A percentile compares a stretch with the other conserved stretches of the same genome.
Conservation (phyloP, 208 protist species). For the Novymonas esmeraldas region DNA sequence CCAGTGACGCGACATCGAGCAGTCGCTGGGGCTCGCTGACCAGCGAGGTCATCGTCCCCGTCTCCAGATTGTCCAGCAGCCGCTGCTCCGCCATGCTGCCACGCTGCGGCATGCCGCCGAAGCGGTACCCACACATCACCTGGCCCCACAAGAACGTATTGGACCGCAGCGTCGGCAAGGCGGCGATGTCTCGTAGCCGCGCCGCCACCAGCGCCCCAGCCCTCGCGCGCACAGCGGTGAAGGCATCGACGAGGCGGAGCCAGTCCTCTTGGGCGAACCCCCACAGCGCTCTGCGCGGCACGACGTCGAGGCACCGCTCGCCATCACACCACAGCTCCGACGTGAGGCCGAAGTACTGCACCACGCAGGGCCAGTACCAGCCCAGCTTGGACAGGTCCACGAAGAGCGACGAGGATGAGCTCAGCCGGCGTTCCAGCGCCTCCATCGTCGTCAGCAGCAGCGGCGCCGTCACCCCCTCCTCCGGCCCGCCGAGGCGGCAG, state of each 20-base stretch:
- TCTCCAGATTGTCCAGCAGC: constrained; percentile 44
- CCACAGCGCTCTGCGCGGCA: too few relatives aligned
- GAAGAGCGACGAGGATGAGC: constrained; percentile 35
- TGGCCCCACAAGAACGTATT: constrained; percentile 75
- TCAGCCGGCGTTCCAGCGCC: constrained; percentile 11
- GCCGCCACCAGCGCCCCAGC: constrained; percentile 18
- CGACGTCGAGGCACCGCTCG: background rate
- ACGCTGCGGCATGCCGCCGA: constrained; percentile 26
- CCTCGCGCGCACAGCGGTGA: constrained; percentile 8
- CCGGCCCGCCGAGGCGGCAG: constrained; percentile 29
- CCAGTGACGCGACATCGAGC: constrained; percentile 42
- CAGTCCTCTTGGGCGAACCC: constrained; percentile 11
- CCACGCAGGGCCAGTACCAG: constrained; percentile 29
- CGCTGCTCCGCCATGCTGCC: constrained; percentile 19
- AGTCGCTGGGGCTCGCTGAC: constrained; percentile 45
- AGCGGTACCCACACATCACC: constrained; percentile 38
- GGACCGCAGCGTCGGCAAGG: constrained; percentile 25
- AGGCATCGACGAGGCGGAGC: constrained; percentile 8
- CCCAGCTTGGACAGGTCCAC: constrained; percentile 37
- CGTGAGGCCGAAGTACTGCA: constrained; percentile 13
- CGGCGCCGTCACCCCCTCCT: constrained; percentile 13
- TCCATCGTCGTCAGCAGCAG: constrained; percentile 21
- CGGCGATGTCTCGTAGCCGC: constrained; percentile 48
- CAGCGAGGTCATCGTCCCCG: constrained; percentile 38
- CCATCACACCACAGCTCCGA: constrained; percentile 18